Conservation (phyloP, 179 eudicot species). For the Beta lomatogona region DNA sequence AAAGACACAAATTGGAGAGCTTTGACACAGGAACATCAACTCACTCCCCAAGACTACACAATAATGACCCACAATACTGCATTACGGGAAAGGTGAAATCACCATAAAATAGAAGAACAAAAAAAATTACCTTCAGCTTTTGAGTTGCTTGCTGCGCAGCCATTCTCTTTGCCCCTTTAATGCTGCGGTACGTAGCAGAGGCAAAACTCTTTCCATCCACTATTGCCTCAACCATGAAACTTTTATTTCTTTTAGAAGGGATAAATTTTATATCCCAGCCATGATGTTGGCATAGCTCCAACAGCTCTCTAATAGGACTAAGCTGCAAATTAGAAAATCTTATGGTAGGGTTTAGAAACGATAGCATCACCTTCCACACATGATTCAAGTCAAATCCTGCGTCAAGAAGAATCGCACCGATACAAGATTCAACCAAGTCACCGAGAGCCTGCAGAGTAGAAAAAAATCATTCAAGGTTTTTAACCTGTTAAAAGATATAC, state of each 20-base stretch:
- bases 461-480: not conserved
- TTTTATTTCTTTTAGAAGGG: constrained; percentile 41
- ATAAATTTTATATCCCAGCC: constrained; percentile 48
- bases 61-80: constrained; percentile 1
- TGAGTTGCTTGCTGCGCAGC: constrained; percentile 54
- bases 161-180: constrained; percentile 58
- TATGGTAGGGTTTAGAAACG: constrained; percentile 66
- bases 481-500: not conserved
- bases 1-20: not conserved
- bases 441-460: constrained; percentile 75
- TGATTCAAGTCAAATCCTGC: constrained; percentile 72
- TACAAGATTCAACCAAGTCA: constrained; percentile 87
- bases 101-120: not conserved
- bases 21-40: not conserved
- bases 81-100: constrained; percentile 5
- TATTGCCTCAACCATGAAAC: constrained; percentile 49
- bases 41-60: not conserved
- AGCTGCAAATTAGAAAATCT: constrained; percentile 59
- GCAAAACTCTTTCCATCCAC: constrained; percentile 48
- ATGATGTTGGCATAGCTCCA: constrained; percentile 72
- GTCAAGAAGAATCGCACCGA: constrained; percentile 93
- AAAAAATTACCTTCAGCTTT: constrained; percentile 53
- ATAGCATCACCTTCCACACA: constrained; percentile 72
- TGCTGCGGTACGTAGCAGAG: constrained; percentile 49
- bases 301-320: constrained; percentile 71